Evolutionary conservation across 306 rosid genomes (phyloP).

Genomic region (Abrus precatorius): DNA sequence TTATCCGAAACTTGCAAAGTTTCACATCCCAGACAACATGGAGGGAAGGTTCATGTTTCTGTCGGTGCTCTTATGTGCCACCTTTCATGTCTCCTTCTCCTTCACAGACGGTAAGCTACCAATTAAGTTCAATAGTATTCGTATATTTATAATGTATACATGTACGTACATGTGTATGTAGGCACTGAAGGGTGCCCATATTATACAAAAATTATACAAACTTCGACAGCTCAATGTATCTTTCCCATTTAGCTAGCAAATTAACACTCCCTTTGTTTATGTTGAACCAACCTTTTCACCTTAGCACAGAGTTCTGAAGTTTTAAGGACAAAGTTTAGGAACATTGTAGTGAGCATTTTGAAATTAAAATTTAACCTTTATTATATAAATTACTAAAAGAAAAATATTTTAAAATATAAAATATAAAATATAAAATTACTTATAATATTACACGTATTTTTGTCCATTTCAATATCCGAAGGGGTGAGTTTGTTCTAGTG

Average conservation of each 20-base stretch:
- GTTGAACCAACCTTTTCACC: background rate
- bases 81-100: conserved; percentile 65
- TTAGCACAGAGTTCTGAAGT: background rate
- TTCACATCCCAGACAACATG: conserved; percentile 12
- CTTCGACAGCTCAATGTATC: background rate
- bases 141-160: background rate
- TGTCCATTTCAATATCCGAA: background rate
- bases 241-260: background rate
- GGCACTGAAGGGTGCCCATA: background rate
- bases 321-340: background rate
- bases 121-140: background rate
- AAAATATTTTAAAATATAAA: no score
- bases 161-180: background rate
- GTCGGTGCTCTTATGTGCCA: conserved; percentile 66
- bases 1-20: conserved; percentile 30
- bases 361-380: no score
- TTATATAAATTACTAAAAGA: no score
- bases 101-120: conserved; percentile 71
- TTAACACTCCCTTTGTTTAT: background rate
- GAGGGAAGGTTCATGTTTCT: conserved; percentile 53
- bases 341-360: no score
- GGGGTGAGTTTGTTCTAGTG: background rate
- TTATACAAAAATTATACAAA: background rate
- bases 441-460: no score
- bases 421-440: no score